These are phyloP conservation scores for Penicillium palitans DNA, from an alignment of 2,329 filamentous ascomycete genomes.

Conservation along the genomic window DNA sequence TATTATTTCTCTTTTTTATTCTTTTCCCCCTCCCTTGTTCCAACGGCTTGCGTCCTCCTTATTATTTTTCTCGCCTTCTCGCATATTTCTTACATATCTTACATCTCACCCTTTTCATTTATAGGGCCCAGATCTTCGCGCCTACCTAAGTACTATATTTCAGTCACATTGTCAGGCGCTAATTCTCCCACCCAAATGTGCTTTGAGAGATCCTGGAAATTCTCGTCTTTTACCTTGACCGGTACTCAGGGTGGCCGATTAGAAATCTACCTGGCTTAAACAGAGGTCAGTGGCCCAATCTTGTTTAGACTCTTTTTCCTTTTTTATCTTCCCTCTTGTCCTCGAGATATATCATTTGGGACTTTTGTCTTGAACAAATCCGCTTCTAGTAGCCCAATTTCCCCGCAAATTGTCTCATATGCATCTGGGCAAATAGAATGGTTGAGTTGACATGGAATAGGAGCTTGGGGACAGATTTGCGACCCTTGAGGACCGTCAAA, in stretches of 20 bases:
- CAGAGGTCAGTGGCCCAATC: constrained; percentile 20
- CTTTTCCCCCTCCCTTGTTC: constrained; percentile 11
- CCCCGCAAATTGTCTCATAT: constrained; percentile 1
- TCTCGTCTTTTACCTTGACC: constrained; percentile 18
- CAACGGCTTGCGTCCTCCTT: constrained; percentile 7
- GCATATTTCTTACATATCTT: constrained; percentile 14
- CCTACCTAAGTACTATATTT: constrained; percentile 4
- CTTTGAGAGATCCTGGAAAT: constrained; percentile 17
- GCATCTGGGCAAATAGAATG: constrained; percentile 45
- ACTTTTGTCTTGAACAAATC: background rate
- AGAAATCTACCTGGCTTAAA: constrained; percentile 18
- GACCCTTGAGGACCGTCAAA: constrained; percentile 53
- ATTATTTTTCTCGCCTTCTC: constrained; percentile 13
- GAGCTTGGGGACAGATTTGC: constrained; percentile 60
- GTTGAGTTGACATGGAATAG: constrained; percentile 61
- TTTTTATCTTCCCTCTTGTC: constrained; percentile 4
- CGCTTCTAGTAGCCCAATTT: background rate
- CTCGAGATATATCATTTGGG: constrained; percentile 2
- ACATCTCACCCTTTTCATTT: constrained; percentile 16
- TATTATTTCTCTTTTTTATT: constrained; percentile 9
- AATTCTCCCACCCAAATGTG: constrained; percentile 19
- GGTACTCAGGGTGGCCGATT: constrained; percentile 21
- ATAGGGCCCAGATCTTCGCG: constrained; percentile 19
- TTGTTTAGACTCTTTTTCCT: constrained; percentile 9
- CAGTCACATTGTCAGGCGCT: constrained; percentile 17